A percentile compares a stretch with the other conserved stretches of the same genome.
Evolutionary conservation across 805 yeast genomes (phyloP).

Genomic region (Tetrapisispora phaffii): DNA sequence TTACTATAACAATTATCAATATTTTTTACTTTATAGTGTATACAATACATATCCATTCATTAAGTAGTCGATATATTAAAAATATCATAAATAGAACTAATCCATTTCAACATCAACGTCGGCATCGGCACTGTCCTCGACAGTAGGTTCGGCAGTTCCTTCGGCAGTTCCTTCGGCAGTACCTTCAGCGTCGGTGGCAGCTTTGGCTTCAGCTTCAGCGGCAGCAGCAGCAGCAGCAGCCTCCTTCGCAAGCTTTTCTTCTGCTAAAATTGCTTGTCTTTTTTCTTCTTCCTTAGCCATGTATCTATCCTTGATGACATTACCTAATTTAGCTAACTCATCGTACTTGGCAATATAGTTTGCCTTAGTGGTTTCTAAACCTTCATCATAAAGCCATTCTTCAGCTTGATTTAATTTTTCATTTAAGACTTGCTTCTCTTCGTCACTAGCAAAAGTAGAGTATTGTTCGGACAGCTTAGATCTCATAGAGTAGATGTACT

Average conservation of each 20-base stretch:
- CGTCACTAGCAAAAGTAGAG: slow-evolving; percentile 77
- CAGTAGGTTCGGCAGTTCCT: slow-evolving; percentile 29
- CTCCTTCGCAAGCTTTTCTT: slow-evolving; percentile 79
- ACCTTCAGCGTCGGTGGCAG: slow-evolving; percentile 11
- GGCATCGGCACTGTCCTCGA: slow-evolving; percentile 18
- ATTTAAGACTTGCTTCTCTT: slow-evolving; percentile 73
- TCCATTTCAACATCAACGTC: slow-evolving; percentile 30
- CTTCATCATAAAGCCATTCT: slow-evolving; percentile 97
- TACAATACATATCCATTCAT: not conserved
- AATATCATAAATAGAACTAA: not conserved
- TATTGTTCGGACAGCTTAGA: slow-evolving; percentile 92
- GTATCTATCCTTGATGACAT: slow-evolving; percentile 92
- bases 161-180: slow-evolving; percentile 27
- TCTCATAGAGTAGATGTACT: slow-evolving; percentile 94
- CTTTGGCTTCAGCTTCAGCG: slow-evolving; percentile 31
- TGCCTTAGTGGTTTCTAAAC: slow-evolving; percentile 93
- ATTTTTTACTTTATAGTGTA: too few relatives aligned
- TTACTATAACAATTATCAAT: too few relatives aligned
- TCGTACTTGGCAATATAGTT: slow-evolving; percentile 96
- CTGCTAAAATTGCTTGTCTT: slow-evolving; percentile 75
- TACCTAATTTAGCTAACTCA: slow-evolving; percentile 90
- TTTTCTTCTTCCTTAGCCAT: slow-evolving; percentile 90
- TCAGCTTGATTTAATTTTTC: slow-evolving; percentile 76
- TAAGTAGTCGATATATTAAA: not conserved
- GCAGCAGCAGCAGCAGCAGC: slow-evolving; percentile 12